Conservation (phyloP, 2,329 filamentous ascomycete genomes). For the Fonsecaea erecta region DNA sequence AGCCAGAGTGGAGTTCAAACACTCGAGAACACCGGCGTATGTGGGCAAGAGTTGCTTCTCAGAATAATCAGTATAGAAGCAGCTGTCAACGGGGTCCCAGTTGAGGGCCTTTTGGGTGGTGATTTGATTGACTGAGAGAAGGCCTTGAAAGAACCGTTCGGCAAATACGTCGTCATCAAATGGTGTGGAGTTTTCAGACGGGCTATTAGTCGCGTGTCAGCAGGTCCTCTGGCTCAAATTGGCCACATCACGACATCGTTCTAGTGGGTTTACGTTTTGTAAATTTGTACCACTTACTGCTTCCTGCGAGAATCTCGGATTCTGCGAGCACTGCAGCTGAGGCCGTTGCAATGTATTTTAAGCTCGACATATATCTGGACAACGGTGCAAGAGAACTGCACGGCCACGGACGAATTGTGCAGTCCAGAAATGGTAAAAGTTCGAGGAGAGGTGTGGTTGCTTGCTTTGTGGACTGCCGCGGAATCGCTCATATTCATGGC, state of each 20-base stretch:
- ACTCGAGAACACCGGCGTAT: too few relatives aligned
- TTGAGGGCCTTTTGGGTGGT: not conserved
- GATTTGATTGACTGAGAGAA: not conserved
- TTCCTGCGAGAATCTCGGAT: not conserved
- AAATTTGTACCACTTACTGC: not conserved
- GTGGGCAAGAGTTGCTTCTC: too few relatives aligned
- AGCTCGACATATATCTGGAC: conserved; percentile 16
- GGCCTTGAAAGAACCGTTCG: conserved; percentile 16
- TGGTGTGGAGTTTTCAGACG: conserved; percentile 17
- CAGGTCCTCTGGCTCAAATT: not conserved
- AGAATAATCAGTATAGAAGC: not conserved
- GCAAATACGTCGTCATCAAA: conserved; percentile 25
- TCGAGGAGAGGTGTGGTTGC: not conserved
- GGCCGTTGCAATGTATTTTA: conserved; percentile 9
- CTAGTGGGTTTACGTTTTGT: not conserved
- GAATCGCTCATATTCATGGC: not conserved
- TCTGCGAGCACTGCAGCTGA: not conserved
- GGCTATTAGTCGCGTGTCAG: conserved; percentile 10
- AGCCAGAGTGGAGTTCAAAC: too few relatives aligned
- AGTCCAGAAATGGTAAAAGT: conserved; percentile 6
- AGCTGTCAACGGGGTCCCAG: not conserved
- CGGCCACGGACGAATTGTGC: conserved; percentile 2
- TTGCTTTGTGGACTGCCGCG: not conserved
- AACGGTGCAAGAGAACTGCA: conserved; percentile 12
- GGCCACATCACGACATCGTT: not conserved